These are phyloP conservation scores for Barnettozyma hawaiiensis DNA, from an alignment of 1,139 yeast species.

Conservation along the genomic window DNA sequence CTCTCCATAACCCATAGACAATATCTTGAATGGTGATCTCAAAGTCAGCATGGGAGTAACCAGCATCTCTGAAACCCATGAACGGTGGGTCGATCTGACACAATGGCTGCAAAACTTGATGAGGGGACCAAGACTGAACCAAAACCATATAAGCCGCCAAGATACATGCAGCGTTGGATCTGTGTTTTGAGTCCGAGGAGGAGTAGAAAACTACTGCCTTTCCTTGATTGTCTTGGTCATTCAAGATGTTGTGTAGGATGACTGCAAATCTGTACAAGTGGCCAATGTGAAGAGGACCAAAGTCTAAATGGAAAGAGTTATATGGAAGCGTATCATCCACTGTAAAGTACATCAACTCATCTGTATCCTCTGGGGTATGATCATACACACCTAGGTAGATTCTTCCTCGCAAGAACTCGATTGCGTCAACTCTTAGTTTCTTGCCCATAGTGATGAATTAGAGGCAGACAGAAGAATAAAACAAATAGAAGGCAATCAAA, in stretches of 20 bases:
- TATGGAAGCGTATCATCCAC: conserved; percentile 89
- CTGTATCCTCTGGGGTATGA: conserved; percentile 68
- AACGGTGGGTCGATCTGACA: conserved; percentile 92
- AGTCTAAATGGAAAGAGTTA: conserved; percentile 89
- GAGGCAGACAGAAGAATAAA: not conserved
- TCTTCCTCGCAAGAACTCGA: conserved; percentile 50
- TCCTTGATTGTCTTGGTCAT: conserved; percentile 76
- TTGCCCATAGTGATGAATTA: conserved; percentile 25
- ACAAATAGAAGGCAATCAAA: not conserved
- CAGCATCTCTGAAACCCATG: conserved; percentile 94
- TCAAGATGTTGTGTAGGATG: conserved; percentile 81
- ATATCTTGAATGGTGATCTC: conserved; percentile 90
- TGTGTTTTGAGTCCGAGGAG: conserved; percentile 67
- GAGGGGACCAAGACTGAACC: conserved; percentile 98
- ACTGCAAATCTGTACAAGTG: conserved; percentile 94
- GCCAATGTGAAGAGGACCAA: conserved; percentile 93
- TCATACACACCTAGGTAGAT: conserved; percentile 91
- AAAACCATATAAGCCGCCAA: conserved; percentile 92
- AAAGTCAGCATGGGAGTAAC: conserved; percentile 92
- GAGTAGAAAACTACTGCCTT: conserved; percentile 91
- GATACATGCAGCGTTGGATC: conserved; percentile 93
- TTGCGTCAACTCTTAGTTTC: conserved; percentile 31
- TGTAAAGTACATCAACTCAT: conserved; percentile 76
- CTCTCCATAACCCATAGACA: conserved; percentile 96
- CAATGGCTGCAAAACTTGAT: conserved; percentile 90